These are phyloP conservation scores for Litchi chinensis DNA, from an alignment of 345 rosid species.

Conservation along the genomic window DNA sequence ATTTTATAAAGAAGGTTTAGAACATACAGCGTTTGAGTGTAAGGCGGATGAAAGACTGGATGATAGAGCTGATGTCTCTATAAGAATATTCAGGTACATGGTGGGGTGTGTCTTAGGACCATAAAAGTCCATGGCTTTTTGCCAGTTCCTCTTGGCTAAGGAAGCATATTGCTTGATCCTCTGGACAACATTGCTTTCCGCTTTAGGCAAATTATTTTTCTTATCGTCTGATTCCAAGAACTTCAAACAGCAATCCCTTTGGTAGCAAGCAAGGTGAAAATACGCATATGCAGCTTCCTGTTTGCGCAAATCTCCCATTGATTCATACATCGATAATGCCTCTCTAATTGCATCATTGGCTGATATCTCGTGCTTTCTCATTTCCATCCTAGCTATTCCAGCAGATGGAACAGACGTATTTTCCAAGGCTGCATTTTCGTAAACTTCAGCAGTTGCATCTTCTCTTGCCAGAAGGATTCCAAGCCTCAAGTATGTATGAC, in stretches of 20 bases:
- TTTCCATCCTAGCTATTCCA: conserved; percentile 39
- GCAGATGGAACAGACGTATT: conserved; percentile 32
- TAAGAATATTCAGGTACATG: conserved; percentile 74
- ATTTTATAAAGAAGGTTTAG: background rate
- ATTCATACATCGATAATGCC: conserved; percentile 84
- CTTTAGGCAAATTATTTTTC: conserved; percentile 45
- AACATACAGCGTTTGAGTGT: conserved; percentile 60
- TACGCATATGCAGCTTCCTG: conserved; percentile 88
- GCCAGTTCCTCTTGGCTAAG: conserved; percentile 90
- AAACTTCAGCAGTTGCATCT: conserved; percentile 56
- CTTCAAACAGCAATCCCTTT: conserved; percentile 71
- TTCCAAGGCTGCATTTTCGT: conserved; percentile 47
- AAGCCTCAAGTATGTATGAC: conserved; percentile 82
- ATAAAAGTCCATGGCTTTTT: conserved; percentile 75
- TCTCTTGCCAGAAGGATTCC: conserved; percentile 90
- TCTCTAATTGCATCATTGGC: conserved; percentile 91
- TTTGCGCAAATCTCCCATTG: conserved; percentile 70
- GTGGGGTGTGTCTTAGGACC: conserved; percentile 67
- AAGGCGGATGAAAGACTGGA: conserved; percentile 52
- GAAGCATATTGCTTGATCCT: conserved; percentile 85
- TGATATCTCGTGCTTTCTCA: conserved; percentile 64
- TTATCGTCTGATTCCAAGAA: conserved; percentile 52
- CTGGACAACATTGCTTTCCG: conserved; percentile 47
- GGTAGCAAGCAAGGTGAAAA: conserved; percentile 89
- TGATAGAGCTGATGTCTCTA: conserved; percentile 73